Evolutionary conservation across 1,284 basidiomycete genomes (phyloP).

Genomic region (Cryptococcus sp.): DNA sequence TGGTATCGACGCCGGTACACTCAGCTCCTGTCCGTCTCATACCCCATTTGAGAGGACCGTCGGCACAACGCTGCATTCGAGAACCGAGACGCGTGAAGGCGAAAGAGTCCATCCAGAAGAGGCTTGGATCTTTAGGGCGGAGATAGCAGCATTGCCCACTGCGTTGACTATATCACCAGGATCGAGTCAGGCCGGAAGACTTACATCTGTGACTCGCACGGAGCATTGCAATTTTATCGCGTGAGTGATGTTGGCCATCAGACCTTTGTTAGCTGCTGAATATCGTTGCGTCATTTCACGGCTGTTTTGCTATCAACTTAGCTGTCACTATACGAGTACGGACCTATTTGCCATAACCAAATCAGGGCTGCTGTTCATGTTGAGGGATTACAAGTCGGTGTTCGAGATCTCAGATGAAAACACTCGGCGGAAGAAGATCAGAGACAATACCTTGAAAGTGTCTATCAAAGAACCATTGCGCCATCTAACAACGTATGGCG

Average conservation of each 20-base stretch:
- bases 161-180: too few relatives aligned
- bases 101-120: too few relatives aligned
- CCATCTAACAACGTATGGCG: constrained; percentile 32
- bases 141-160: too few relatives aligned
- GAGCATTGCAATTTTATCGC: background rate
- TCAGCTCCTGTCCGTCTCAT: background rate
- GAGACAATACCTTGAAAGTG: constrained; percentile 22
- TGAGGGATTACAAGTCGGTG: constrained; percentile 33
- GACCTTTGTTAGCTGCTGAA: background rate
- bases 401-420: constrained; percentile 14
- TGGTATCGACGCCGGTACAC: constrained; percentile 5
- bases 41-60: background rate
- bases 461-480: constrained; percentile 17
- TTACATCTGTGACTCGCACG: too few relatives aligned
- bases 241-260: background rate
- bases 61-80: too few relatives aligned
- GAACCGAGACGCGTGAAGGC: too few relatives aligned
- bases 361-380: constrained; percentile 27
- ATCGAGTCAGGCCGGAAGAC: too few relatives aligned
- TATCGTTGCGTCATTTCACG: background rate
- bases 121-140: too few relatives aligned
- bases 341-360: constrained; percentile 36
- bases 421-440: constrained; percentile 16
- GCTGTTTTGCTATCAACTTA: background rate
- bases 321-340: constrained; percentile 36